Evolutionary conservation across 106 monocot species (phyloP).

Genomic region (Dioscorea zingiberensis): DNA sequence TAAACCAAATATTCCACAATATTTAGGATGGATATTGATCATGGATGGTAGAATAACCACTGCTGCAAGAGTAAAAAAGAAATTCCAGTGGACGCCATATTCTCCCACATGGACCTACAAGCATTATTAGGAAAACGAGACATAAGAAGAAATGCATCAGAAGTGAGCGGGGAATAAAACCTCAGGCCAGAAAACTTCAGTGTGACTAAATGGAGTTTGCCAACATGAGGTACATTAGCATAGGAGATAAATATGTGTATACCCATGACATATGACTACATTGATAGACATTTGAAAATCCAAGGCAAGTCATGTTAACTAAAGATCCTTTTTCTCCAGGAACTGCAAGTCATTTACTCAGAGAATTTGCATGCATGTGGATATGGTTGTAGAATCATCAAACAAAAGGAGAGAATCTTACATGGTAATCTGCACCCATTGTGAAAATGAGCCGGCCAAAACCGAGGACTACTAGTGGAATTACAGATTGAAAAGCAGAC

Average conservation of each 20-base stretch:
- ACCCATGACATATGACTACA: too few species aligned
- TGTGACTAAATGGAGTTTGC: too few species aligned
- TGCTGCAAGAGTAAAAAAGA: slow-evolving; percentile 98
- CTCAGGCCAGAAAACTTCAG: too few species aligned
- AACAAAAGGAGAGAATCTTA: slow-evolving; percentile 14
- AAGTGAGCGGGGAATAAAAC: too few species aligned
- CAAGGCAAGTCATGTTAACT: too few species aligned
- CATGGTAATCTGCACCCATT: slow-evolving; percentile 89
- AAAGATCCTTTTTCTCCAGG: too few species aligned
- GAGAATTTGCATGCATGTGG: too few species aligned
- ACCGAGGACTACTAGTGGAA: slow-evolving; percentile 75
- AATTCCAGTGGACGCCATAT: slow-evolving; percentile 99
- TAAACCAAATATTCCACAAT: slow-evolving; percentile 73
- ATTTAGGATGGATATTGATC: slow-evolving; percentile 59
- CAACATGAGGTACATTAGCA: too few species aligned
- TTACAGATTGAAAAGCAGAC: slow-evolving; percentile 40
- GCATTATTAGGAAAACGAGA: not conserved
- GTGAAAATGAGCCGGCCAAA: slow-evolving; percentile 73
- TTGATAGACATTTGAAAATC: too few species aligned
- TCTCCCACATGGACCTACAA: slow-evolving; percentile 92
- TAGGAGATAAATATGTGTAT: too few species aligned
- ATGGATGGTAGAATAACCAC: slow-evolving; percentile 65
- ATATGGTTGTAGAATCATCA: not conserved
- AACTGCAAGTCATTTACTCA: too few species aligned
- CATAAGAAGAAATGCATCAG: too few species aligned